phyloP scores from a whole-genome alignment of 139 green algal genomes.

The Pleodorina starrii region DNA sequence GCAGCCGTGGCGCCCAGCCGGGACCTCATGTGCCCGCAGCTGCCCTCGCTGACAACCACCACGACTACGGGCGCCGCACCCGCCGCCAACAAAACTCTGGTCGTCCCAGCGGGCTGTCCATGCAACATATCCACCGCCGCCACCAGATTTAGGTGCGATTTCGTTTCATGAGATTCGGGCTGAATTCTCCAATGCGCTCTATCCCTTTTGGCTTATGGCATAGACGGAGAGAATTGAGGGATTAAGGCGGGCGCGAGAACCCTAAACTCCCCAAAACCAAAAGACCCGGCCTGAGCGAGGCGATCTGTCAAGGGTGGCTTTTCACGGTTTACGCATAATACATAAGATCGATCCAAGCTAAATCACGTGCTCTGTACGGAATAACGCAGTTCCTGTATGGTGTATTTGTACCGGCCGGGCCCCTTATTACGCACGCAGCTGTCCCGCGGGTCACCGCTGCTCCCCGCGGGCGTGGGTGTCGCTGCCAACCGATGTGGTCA shows the following conservation, averaged over 20 bases:
- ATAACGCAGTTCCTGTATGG: not conserved
- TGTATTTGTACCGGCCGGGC: not conserved
- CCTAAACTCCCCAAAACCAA: no score
- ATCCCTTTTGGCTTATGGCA: no score
- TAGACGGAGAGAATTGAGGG: no score
- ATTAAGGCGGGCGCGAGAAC: no score
- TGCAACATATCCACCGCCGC: not conserved
- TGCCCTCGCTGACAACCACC: not conserved
- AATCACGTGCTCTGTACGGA: not conserved
- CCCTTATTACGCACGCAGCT: not conserved
- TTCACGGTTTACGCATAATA: no score
- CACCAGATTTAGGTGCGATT: not conserved
- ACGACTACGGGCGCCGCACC: not conserved
- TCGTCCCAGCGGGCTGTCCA: not conserved
- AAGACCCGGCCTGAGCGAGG: no score
- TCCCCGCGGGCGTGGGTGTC: not conserved
- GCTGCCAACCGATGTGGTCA: not conserved
- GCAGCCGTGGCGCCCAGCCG: not conserved
- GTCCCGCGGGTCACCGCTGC: conserved; percentile 21
- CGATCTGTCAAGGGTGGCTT: no score
- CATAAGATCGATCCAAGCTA: no score
- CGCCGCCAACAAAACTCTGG: not conserved
- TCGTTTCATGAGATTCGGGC: no score
- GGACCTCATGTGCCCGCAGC: conserved; percentile 7
- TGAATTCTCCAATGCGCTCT: no score